A percentile compares a stretch with the other conserved stretches of the same genome.
Evolutionary conservation across 371 early-diverging fungal genomes (phyloP).

Genomic region (Mycotypha africana): DNA sequence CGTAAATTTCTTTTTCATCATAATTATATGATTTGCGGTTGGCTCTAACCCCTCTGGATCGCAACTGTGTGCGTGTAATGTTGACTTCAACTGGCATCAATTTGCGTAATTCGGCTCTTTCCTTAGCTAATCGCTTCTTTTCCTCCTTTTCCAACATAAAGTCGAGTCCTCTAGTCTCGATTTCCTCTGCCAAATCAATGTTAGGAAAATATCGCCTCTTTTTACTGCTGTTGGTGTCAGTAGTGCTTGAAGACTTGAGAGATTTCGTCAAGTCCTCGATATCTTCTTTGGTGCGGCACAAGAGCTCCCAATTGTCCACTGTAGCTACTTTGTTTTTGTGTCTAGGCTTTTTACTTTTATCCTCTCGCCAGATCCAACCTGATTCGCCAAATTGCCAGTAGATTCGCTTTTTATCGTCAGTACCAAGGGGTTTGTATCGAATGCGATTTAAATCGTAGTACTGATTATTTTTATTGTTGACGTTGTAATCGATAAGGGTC

Average conservation of each 20-base stretch:
- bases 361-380: conserved; percentile 32
- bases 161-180: too few species aligned
- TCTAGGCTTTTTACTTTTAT: conserved; percentile 5
- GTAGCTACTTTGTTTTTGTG: too few species aligned
- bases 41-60: conserved; percentile 12
- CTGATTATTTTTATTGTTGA: conserved; percentile 2
- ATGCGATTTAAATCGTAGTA: conserved; percentile 18
- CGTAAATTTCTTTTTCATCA: conserved; percentile 15
- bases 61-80: conserved; percentile 10
- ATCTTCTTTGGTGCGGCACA: conserved; percentile 15
- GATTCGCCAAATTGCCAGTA: conserved; percentile 41
- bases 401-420: conserved; percentile 20
- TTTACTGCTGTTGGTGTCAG: too few species aligned
- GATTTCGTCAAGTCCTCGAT: conserved; percentile 11
- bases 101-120: conserved; percentile 12
- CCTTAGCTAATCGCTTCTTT: conserved; percentile 9
- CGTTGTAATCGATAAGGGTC: conserved; percentile 16
- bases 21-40: conserved; percentile 15
- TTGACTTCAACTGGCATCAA: conserved; percentile 9
- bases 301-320: conserved; percentile 23
- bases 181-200: too few species aligned
- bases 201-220: too few species aligned
- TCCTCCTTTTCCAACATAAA: conserved; percentile 17
- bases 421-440: conserved; percentile 16
- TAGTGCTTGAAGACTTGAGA: conserved; percentile 8